Evolutionary conservation across 1,139 yeast genomes (phyloP), one percentile per base, ranked within the genome.

Genomic region (Komagataea norvegica): DNA sequence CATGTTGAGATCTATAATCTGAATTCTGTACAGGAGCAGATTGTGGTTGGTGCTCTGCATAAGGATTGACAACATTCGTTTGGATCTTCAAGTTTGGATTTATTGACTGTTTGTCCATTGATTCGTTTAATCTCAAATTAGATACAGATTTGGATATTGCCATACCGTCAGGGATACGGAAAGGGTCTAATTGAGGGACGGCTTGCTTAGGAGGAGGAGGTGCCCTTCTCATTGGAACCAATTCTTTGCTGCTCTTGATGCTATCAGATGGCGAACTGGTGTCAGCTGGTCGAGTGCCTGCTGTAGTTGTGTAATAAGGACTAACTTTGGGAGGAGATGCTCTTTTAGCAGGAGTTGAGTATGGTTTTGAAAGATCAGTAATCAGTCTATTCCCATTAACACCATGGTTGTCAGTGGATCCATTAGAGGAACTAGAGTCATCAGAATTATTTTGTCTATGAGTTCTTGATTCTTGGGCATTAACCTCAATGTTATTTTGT

Each of bases 171-270:
- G 38, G 32, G 18, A 25, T 23, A 20, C 27, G 22, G 6, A 34
- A 32, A 44, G 55, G 21, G 5, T 35, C 41, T 50, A 30, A 8
- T 22, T 36, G 25, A 20, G 38, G 23, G 14, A 14, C 24, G 13
- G 30, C 19, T 11, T 31, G 24, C 23, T 48, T 55, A 29, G 74
- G 72, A 9, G 73, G 71, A 6, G 70, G 61, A 11, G 76, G 73
- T 1, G 76, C 73, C 40, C 64, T 64, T 48, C 77, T 64, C 49
- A 61, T 61, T 13, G 77, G 76, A 15, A 65, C 52, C 43, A 66
- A 46, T 28, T 62, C 51, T 25, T 31, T 31, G 10, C 26, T 22
- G 16, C 19, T 25, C 16, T 19, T 33, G 26, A 25, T 25, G 18
- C 25, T 8, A 29, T 25, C 29, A 18, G 40, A 20, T 22, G 25